A percentile compares a stretch with the other conserved stretches of the same genome.
Conservation (phyloP, 2,329 filamentous ascomycete genomes). For the Penicillium occitanis region DNA sequence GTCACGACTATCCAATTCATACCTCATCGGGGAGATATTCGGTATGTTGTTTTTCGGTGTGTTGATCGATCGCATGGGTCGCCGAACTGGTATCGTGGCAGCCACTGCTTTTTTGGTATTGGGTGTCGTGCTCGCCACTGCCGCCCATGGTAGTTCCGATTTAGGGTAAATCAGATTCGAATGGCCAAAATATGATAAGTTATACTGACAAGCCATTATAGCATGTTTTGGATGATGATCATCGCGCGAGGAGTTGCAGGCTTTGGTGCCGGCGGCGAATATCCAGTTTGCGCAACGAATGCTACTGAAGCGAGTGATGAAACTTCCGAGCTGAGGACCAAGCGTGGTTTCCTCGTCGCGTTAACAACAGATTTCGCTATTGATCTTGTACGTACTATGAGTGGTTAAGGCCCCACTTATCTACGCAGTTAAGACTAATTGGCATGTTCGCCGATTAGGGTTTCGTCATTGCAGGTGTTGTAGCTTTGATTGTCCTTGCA, state of each 20-base stretch:
- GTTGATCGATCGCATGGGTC: constrained; percentile 52
- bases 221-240: constrained; percentile 42
- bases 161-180: neutral
- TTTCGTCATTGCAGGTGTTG: constrained; percentile 52
- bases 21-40: constrained; percentile 58
- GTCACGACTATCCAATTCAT: constrained; percentile 56
- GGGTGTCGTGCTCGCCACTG: constrained; percentile 51
- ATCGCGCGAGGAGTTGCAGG: constrained; percentile 48
- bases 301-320: constrained; percentile 56
- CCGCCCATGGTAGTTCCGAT: constrained; percentile 41
- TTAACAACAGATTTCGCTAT: constrained; percentile 54
- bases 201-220: constrained; percentile 21
- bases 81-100: constrained; percentile 50
- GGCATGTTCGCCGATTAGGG: constrained; percentile 29
- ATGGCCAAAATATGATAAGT: neutral
- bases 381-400: constrained; percentile 34
- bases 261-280: constrained; percentile 50
- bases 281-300: constrained; percentile 53
- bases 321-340: constrained; percentile 44
- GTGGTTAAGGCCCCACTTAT: neutral
- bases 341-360: constrained; percentile 58
- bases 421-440: neutral
- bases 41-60: constrained; percentile 58
- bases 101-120: constrained; percentile 51
- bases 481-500: constrained; percentile 53